Evolutionary conservation across 2,329 filamentous ascomycete genomes (phyloP).

Genomic region (Paecilomyces formosus): DNA sequence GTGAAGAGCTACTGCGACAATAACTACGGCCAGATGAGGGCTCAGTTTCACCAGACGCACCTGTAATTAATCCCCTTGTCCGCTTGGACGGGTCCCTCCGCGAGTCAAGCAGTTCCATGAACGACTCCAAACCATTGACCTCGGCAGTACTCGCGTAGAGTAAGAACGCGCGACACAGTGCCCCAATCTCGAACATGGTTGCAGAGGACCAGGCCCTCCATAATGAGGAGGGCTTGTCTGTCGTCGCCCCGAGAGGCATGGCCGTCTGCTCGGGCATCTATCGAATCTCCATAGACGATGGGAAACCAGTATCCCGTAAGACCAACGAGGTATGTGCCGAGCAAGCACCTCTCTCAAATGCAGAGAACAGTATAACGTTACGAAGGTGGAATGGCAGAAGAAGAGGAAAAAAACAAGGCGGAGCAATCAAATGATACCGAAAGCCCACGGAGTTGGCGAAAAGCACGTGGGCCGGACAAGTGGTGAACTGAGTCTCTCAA

Average conservation of each 20-base stretch:
- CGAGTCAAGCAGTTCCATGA: constrained; percentile 67
- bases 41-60: too few relatives aligned
- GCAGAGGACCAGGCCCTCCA: constrained; percentile 69
- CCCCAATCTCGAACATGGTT: constrained; percentile 65
- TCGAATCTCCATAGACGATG: constrained; percentile 9
- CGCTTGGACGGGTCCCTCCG: constrained; percentile 60
- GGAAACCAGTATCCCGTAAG: not conserved
- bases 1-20: too few relatives aligned
- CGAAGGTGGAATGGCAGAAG: not conserved
- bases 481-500: not conserved
- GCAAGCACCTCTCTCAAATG: not conserved
- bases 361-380: constrained; percentile 6
- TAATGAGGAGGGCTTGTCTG: constrained; percentile 35
- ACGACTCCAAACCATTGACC: constrained; percentile 66
- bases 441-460: not conserved
- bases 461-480: not conserved
- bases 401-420: not conserved
- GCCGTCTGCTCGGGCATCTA: constrained; percentile 15
- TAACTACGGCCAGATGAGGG: too few relatives aligned
- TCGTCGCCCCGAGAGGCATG: constrained; percentile 35
- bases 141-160: constrained; percentile 68
- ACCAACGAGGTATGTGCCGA: not conserved
- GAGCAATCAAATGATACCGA: not conserved
- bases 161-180: constrained; percentile 67
- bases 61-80: constrained; percentile 73